Base-by-base conservation (phyloP, 805 yeast species). In the Nematodospora valgi region DNA sequence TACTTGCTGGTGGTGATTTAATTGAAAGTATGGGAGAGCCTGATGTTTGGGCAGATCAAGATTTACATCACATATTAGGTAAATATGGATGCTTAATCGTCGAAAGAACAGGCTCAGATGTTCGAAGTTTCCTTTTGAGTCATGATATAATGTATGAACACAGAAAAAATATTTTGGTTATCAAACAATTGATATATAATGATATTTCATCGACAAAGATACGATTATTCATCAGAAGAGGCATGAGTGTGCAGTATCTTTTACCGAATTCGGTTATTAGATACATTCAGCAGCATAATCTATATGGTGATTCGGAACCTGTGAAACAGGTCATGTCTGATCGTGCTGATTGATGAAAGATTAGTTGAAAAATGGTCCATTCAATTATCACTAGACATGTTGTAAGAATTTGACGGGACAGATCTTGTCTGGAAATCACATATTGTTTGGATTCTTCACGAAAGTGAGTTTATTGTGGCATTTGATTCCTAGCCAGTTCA, bases 21-120 rank as follows among this genome's bases (percentile, higher is more conserved):
- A 93, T 93, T 35, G 98, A 93, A 59, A 82, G 94, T 28, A 93
- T 93, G 98, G 98, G 98, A n/a, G 98, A 93, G 61, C 98, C 98
- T 15, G 93, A 91, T 51, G 98, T 93, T 24, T 93, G 98, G 98
- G 95, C 95, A 1, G 98, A 91, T 57, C 82, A 75, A 39, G 98
- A 93, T 60, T 70, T 93, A 50, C 95, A 88, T 51, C 98, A 93
- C 57, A 93, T 93, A 30, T 70, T 93, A 47, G 98, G 98, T 18
- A 82, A 85, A 43, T 93, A 93, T 59, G 98, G 98, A 3, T 93
- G 98, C 64, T 67, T 93, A 43, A 93, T 93, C 32, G 96, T 93
- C 15, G 98, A 93, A 67, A 74, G 98, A 48, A 91, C 98, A 0
- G 98, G 98, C 5, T 73, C 93, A 7, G 98, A 93, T 62, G 98